Base-by-base conservation (phyloP, 2,329 filamentous ascomycete genomes). In the Calonectria henricotiae region DNA sequence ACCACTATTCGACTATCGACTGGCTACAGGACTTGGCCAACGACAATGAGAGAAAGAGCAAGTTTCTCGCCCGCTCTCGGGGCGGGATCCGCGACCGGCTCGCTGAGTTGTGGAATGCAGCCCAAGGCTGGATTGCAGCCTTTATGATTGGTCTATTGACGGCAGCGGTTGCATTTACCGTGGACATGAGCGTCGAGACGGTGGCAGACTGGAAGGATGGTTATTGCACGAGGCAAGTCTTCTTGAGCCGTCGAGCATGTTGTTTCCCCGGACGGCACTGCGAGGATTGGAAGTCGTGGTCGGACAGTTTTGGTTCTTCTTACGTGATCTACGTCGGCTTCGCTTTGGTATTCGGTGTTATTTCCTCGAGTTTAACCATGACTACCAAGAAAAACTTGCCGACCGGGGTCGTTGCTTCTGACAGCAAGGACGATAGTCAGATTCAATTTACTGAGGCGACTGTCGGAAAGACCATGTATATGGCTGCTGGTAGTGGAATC, bases 1-100 rank as follows among this genome's bases (percentile, higher is more conserved):
- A 89, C 75, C 86, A 90, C 72, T 91, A 91, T 73, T 88, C 86
- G 8, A 89, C 88, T 1, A 90, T 90, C 68, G 89, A 91, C 78
- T 91, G 88, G 88, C 82, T 91, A 11, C 89, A 89, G 77, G 88
- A 89, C 74, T 78, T 91, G 67, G 86, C 89, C 1, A 62, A 70
- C 9, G 61, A 70, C 17, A 44, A 43, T 13, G 35, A 47, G 7
- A 44, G 17, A 1, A 20, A n/a, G 4, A 2, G 13, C 25, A 9
- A 58, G 13, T 47, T 44, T 25, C 1, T 7, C 35, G 12, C 23
- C 3, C 54, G 30, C 5, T 11, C 37, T 0, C 71, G 55, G 4
- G 35, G 69, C 25, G 44, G 44, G 0, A 67, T 71, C 13, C 69
- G 69, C 3, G 60, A 27, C 9, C 62, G 41, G 1, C 4, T 65